These are phyloP conservation scores for Trichoderma aggressivum DNA, from an alignment of 2,329 filamentous ascomycete species.

Conservation along the genomic window DNA sequence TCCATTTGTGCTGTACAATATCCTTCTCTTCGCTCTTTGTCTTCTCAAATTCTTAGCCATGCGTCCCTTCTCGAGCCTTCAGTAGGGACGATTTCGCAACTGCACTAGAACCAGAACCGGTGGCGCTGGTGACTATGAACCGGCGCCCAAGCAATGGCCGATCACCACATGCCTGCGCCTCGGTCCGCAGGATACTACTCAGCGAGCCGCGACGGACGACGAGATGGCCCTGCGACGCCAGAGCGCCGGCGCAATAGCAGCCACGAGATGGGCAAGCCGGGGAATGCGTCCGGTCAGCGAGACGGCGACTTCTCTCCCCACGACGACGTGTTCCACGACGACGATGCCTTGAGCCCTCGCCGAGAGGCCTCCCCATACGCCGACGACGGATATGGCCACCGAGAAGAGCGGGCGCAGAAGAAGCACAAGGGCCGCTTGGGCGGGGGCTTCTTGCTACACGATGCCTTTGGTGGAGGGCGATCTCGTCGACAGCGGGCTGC, in stretches of 20 bases:
- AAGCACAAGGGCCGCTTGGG: constrained; percentile 44
- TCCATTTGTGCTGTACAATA: background rate
- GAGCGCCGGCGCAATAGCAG: constrained; percentile 25
- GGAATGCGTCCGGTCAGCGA: constrained; percentile 32
- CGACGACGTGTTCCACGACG: constrained; percentile 18
- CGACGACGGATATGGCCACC: constrained; percentile 21
- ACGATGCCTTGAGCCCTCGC: constrained; percentile 5
- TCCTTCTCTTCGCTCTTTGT: background rate
- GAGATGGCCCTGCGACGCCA: constrained; percentile 19
- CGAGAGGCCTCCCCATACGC: background rate
- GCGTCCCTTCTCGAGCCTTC: background rate
- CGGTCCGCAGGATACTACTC: constrained; percentile 17
- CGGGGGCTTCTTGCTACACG: constrained; percentile 51
- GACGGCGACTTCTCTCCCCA: constrained; percentile 21
- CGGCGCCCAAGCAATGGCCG: constrained; percentile 23
- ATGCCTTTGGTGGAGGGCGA: constrained; percentile 36
- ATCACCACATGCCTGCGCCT: constrained; percentile 21
- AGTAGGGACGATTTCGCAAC: background rate
- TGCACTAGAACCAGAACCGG: background rate
- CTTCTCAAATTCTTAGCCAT: background rate
- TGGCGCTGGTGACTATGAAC: constrained; percentile 21
- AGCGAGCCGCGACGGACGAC: constrained; percentile 14
- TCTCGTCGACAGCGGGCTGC: constrained; percentile 25
- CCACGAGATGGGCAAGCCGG: constrained; percentile 46
- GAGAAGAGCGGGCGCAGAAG: constrained; percentile 29